Conservation (phyloP, 352 stramenopile species). For the Blastocystis sp. region DNA sequence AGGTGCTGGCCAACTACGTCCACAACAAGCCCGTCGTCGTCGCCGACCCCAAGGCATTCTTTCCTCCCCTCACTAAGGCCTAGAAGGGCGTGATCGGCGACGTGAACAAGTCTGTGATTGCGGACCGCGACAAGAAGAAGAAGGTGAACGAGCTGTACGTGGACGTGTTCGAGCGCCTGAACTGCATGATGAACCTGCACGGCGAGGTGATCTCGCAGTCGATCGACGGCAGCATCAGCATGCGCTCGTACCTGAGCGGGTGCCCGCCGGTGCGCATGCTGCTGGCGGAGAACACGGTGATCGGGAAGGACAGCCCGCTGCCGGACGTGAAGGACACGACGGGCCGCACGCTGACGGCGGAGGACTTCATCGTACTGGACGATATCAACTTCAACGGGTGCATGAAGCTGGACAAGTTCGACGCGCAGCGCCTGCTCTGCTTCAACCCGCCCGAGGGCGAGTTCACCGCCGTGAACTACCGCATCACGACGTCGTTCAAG, state of each 20-base stretch:
- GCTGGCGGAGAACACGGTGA: conserved; percentile 93
- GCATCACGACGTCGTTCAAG: conserved; percentile 91
- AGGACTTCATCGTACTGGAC: conserved; percentile 88
- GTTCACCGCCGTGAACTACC: conserved; percentile 93
- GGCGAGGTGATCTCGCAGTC: conserved; percentile 93
- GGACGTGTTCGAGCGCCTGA: conserved; percentile 94
- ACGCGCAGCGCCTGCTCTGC: conserved; percentile 81
- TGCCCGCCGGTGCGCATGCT: conserved; percentile 91
- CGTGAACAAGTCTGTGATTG: conserved; percentile 71
- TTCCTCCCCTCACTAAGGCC: conserved; percentile 72
- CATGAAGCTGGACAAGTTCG: conserved; percentile 91
- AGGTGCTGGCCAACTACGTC: conserved; percentile 93
- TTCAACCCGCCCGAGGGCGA: conserved; percentile 85
- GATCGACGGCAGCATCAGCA: conserved; percentile 90
- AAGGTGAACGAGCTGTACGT: conserved; percentile 97
- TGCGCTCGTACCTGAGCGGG: conserved; percentile 96
- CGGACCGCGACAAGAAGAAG: conserved; percentile 73
- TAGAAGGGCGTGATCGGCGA: conserved; percentile 57
- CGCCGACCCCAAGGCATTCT: conserved; percentile 4
- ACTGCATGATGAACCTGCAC: conserved; percentile 90
- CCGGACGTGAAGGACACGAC: conserved; percentile 32
- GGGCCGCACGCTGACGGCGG: conserved; percentile 72
- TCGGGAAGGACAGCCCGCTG: conserved; percentile 71
- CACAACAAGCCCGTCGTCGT: conserved; percentile 90
- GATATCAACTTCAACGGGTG: conserved; percentile 99